Percentiles rank a stretch among this genome's conserved stretches.
Conservation (phyloP, 2,329 filamentous ascomycete species). For the Pseudogymnoascus sp. region DNA sequence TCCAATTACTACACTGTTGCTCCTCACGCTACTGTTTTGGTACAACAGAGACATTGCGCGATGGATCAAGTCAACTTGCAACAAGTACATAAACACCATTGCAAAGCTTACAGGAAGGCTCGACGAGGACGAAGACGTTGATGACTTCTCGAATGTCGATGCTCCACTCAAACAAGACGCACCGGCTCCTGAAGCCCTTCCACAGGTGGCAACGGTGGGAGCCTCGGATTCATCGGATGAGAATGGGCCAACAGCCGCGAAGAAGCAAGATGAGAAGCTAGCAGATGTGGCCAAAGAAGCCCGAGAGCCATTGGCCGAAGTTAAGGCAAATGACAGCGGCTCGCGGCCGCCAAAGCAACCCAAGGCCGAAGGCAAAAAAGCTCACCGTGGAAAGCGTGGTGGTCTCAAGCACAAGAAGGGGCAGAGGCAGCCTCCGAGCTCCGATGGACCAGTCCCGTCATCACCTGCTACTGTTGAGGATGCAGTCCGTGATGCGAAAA, state of each 20-base stretch:
- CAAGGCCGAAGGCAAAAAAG: slow-evolving; percentile 53
- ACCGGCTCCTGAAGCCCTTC: neutral
- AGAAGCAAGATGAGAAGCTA: slow-evolving; percentile 26
- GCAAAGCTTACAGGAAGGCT: neutral
- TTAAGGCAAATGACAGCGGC: neutral
- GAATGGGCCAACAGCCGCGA: slow-evolving; percentile 14
- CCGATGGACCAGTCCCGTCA: slow-evolving; percentile 33
- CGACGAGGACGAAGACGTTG: neutral
- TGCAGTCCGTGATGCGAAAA: slow-evolving; percentile 50
- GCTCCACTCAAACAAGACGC: slow-evolving; percentile 1
- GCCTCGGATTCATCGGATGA: neutral
- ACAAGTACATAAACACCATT: neutral
- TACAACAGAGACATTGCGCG: slow-evolving; percentile 17
- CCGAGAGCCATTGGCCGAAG: neutral
- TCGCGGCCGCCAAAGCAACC: slow-evolving; percentile 6
- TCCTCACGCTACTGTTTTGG: slow-evolving; percentile 11
- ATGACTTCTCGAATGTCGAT: neutral
- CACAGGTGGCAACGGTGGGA: neutral
- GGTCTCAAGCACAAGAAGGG: slow-evolving; percentile 58
- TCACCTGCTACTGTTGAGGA: slow-evolving; percentile 45
- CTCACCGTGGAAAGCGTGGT: slow-evolving; percentile 62
- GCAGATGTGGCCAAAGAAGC: neutral
- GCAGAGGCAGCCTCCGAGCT: slow-evolving; percentile 37
- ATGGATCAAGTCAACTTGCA: slow-evolving; percentile 1
- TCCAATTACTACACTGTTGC: slow-evolving; percentile 31